phyloP scores from a whole-genome alignment of 371 early-diverging fungal genomes.

The Syncephalastrum monosporum region DNA sequence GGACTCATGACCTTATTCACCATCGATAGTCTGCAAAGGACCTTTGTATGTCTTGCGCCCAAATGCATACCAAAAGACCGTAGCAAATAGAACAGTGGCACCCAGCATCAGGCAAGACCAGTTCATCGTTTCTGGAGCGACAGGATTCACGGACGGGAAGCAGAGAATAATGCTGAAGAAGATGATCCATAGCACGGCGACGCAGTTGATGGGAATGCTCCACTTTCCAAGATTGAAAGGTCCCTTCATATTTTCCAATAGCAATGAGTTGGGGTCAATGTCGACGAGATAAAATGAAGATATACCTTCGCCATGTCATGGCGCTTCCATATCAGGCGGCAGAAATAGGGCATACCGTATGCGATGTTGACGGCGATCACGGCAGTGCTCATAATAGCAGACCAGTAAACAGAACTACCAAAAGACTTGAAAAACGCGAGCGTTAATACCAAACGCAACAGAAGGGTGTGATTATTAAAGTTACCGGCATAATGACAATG shows the following conservation, averaged over 20 bases:
- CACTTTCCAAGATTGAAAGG: conserved; percentile 25
- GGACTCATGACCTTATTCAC: too few relatives aligned
- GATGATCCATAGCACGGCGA: conserved; percentile 26
- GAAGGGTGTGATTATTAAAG: background rate
- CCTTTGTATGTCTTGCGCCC: conserved; percentile 25
- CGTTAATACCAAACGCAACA: background rate
- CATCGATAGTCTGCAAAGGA: conserved; percentile 28
- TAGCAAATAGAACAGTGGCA: conserved; percentile 17
- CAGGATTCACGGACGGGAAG: conserved; percentile 20
- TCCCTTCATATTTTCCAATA: conserved; percentile 9
- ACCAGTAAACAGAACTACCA: conserved; percentile 23
- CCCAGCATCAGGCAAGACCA: conserved; percentile 28
- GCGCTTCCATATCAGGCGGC: conserved; percentile 27
- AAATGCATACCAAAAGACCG: conserved; percentile 20
- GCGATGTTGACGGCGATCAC: conserved; percentile 24
- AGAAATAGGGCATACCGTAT: conserved; percentile 27
- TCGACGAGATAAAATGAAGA: background rate
- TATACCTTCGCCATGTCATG: conserved; percentile 2
- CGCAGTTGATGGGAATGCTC: conserved; percentile 20
- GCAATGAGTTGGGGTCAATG: conserved; percentile 8
- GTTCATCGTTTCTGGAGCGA: conserved; percentile 21
- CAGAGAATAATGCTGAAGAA: conserved; percentile 27
- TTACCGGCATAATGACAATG: conserved; percentile 27
- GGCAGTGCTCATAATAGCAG: conserved; percentile 22
- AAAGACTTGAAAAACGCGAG: conserved; percentile 13